phyloP scores from a whole-genome alignment of 1,284 basidiomycete genomes.

The Phellinidium pouzarii region DNA sequence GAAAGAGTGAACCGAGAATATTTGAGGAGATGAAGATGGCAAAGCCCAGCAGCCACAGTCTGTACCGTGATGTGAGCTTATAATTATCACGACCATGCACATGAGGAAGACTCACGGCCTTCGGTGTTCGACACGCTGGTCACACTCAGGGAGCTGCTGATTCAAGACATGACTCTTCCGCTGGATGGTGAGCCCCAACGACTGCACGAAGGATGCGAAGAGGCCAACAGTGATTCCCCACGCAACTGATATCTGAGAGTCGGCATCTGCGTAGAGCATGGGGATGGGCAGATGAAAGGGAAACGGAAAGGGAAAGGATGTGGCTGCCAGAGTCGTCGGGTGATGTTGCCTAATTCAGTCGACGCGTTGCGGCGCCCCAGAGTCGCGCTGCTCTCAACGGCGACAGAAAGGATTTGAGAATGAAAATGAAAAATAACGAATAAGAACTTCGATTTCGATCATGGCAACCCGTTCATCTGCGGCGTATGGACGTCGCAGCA shows the following conservation, averaged over 20 bases:
- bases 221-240: conserved; percentile 70
- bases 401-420: too few relatives aligned
- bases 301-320: neutral
- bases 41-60: conserved; percentile 84
- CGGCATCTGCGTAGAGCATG: conserved; percentile 9
- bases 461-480: too few relatives aligned
- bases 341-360: too few relatives aligned
- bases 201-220: conserved; percentile 85
- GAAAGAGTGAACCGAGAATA: conserved; percentile 87
- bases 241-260: conserved; percentile 39
- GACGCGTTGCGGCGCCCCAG: too few relatives aligned
- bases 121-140: conserved; percentile 64
- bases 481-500: too few relatives aligned
- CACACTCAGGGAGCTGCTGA: conserved; percentile 58
- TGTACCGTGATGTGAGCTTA: conserved; percentile 26
- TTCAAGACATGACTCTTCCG: conserved; percentile 92
- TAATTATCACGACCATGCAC: conserved; percentile 16
- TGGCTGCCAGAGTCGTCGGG: too few relatives aligned
- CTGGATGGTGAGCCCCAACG: conserved; percentile 88
- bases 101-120: conserved; percentile 56
- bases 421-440: too few relatives aligned
- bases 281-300: neutral
- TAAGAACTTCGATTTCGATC: too few relatives aligned
- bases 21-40: conserved; percentile 84
- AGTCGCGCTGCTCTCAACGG: too few relatives aligned